phyloP scores from a whole-genome alignment of 2,329 filamentous ascomycete species.

The Stachybotrys elegans region DNA sequence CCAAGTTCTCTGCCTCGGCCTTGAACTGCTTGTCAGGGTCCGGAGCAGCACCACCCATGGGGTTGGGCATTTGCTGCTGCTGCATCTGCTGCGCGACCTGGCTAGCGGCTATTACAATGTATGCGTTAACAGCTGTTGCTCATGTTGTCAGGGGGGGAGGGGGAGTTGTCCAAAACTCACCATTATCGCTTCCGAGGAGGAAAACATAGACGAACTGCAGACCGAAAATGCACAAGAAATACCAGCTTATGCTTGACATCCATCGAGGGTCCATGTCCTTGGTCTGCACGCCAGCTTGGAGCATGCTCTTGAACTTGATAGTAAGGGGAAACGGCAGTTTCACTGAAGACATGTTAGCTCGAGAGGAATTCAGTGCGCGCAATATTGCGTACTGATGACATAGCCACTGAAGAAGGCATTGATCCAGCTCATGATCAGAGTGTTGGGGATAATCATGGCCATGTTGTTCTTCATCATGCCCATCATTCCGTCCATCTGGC shows the following conservation, averaged over 20 bases:
- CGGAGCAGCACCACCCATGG: constrained; percentile 83
- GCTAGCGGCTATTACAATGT: constrained; percentile 63
- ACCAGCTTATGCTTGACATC: constrained; percentile 99
- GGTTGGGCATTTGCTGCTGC: constrained; percentile 41
- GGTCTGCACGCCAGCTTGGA: constrained; percentile 94
- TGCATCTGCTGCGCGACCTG: constrained; percentile 86
- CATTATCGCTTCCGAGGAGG: constrained; percentile 90
- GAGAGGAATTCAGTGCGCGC: background rate
- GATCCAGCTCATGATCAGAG: constrained; percentile 99
- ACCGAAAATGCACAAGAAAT: constrained; percentile 95
- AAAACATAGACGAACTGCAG: constrained; percentile 97
- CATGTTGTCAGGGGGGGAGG: constrained; percentile 10
- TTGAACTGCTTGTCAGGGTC: constrained; percentile 95
- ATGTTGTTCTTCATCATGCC: constrained; percentile 99
- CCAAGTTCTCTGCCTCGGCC: constrained; percentile 89
- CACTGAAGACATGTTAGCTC: constrained; percentile 47
- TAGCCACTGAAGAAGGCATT: constrained; percentile 99
- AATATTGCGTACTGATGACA: constrained; percentile 70
- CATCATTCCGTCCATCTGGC: constrained; percentile 99
- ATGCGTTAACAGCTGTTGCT: background rate
- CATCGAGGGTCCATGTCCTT: constrained; percentile 94
- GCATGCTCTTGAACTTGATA: constrained; percentile 99
- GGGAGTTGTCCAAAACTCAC: constrained; percentile 47
- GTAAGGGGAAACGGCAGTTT: constrained; percentile 97
- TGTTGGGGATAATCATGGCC: constrained; percentile 99